phyloP scores from a whole-genome alignment of 2,329 filamentous ascomycete genomes.

The Diaporthe helianthi region DNA sequence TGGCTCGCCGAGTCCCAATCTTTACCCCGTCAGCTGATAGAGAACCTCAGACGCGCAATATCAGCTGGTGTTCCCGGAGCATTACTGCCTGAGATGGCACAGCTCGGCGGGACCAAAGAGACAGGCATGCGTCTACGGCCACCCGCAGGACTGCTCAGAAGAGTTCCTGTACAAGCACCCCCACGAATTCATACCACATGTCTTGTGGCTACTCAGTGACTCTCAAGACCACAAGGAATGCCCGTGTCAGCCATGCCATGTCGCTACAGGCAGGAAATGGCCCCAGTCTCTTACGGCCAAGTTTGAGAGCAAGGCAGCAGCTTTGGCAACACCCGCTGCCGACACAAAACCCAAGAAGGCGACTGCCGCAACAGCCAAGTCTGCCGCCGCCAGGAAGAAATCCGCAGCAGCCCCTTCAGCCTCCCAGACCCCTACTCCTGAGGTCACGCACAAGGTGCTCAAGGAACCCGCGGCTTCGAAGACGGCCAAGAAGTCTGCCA shows the following conservation, averaged over 20 bases:
- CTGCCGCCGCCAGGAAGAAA: conserved; percentile 24
- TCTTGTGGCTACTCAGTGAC: conserved; percentile 58
- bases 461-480: conserved; percentile 25
- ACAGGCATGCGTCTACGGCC: conserved; percentile 30
- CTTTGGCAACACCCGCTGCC: conserved; percentile 14
- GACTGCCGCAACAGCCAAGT: background rate
- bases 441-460: conserved; percentile 15
- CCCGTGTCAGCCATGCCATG: conserved; percentile 49
- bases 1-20: background rate
- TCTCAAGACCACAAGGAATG: conserved; percentile 58
- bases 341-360: conserved; percentile 30
- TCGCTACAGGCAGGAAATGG: conserved; percentile 29
- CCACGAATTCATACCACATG: conserved; percentile 59
- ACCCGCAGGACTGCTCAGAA: conserved; percentile 29
- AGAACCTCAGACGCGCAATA: conserved; percentile 25
- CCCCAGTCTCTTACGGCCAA: conserved; percentile 30
- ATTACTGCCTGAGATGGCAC: conserved; percentile 31
- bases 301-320: conserved; percentile 29
- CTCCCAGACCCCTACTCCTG: conserved; percentile 11
- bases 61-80: conserved; percentile 29
- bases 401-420: background rate
- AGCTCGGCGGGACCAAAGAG: conserved; percentile 18
- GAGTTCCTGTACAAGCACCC: conserved; percentile 56
- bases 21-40: background rate
- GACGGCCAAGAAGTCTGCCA: conserved; percentile 18